Evolutionary conservation across 2,329 filamentous ascomycete genomes (phyloP), one percentile per base, ranked within the genome.

Genomic region (Ascochyta fabae): DNA sequence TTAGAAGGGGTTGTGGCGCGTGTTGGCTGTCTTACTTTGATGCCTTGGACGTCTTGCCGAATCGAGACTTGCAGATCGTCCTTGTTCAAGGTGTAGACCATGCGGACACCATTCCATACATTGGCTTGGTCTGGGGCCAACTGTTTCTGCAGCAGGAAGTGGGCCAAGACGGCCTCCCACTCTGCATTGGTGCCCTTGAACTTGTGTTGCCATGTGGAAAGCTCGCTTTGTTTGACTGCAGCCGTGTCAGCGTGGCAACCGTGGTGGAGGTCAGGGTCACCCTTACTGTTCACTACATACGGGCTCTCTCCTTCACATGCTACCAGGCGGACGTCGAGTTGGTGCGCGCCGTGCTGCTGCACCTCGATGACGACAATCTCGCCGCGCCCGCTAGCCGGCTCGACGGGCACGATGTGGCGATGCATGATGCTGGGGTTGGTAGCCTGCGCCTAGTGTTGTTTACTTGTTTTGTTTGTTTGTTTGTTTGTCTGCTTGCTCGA

Each of bases 301-400:
- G 86, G 82, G 43, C 80, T 81, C 52, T 84, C 81, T 50, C 86
- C 85, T 66, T 92, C 89, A 27, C 88, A 91, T 31, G 84, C 89
- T 31, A 88, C 80, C 27, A 92, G 74, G 69, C 86, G 86, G 42
- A 90, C 73, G 72, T 91, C 87, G 27, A 92, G 77, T 38, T 40
- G 16, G 53, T 79, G 80, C 33, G 78, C 75, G n/a, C 79, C 71
- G 74, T 81, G 70, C 22, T 82, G 76, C 2, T 79, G 78, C 53
- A 87, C 82, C 64, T 89, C 82, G 16, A 90, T 69, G 22, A 92
- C 79, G 27, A 91, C 81, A 60, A 83, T 86, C 15, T 79, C 75
- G 42, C 79, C 77, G 41, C 81, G 77, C 22, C 66, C 69, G 53
- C 83, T 83, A 38, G 82, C 82, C 62, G 86, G 81, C 55, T 82